Evolutionary conservation across 1,284 basidiomycete genomes (phyloP).

Genomic region (Boletus smithii): DNA sequence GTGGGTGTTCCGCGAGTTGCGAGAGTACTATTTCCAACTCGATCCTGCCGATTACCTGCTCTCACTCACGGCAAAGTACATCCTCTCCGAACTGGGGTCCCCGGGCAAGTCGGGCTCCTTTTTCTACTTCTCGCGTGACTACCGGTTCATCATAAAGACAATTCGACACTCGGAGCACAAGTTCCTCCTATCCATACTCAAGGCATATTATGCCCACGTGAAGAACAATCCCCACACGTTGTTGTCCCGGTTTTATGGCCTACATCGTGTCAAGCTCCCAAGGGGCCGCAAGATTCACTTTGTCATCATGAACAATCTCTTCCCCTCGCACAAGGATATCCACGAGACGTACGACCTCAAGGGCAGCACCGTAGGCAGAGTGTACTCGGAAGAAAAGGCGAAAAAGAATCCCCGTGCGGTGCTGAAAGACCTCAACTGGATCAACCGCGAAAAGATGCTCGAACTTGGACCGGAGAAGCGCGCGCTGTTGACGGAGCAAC

Average conservation of each 20-base stretch:
- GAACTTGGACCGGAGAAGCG: constrained; percentile 94
- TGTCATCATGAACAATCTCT: constrained; percentile 99
- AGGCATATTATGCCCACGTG: constrained; percentile 85
- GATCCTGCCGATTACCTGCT: constrained; percentile 97
- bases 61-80: constrained; percentile 95
- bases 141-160: constrained; percentile 99
- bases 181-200: constrained; percentile 84
- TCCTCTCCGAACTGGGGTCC: constrained; percentile 96
- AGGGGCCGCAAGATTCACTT: constrained; percentile 96
- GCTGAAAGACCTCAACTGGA: constrained; percentile 97
- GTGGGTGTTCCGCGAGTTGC: constrained; percentile 93
- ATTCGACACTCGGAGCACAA: constrained; percentile 94
- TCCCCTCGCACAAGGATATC: constrained; percentile 95
- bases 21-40: constrained; percentile 92
- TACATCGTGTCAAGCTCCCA: constrained; percentile 96
- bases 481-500: constrained; percentile 85
- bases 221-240: constrained; percentile 92
- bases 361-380: constrained; percentile 87
- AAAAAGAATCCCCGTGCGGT: constrained; percentile 81
- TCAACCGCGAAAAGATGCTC: constrained; percentile 72
- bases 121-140: constrained; percentile 99
- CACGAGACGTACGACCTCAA: constrained; percentile 99
- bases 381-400: constrained; percentile 86
- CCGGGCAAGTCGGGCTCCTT: constrained; percentile 98
- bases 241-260: constrained; percentile 90